Evolutionary conservation across 768 basidiomycete genomes (phyloP).

Genomic region (Amyloporia xantha): DNA sequence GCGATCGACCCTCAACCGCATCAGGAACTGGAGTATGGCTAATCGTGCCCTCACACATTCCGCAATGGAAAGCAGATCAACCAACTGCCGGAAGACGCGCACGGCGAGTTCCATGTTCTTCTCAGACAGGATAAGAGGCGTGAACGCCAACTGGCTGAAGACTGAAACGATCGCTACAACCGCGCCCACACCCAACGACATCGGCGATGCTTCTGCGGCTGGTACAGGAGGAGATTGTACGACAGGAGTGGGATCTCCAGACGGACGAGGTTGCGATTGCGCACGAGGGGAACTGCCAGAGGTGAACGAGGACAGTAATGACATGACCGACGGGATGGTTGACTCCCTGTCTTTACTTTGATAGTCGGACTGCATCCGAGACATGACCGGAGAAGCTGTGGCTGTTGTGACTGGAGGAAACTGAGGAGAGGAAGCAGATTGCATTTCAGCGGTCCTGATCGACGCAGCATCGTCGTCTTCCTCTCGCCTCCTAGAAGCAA

Average conservation of each 20-base stretch:
- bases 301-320: constrained; percentile 53
- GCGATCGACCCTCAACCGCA: constrained; percentile 83
- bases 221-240: constrained; percentile 5
- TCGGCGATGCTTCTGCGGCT: constrained; percentile 8
- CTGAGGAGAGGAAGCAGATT: constrained; percentile 4
- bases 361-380: constrained; percentile 54
- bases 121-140: constrained; percentile 45
- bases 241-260: constrained; percentile 31
- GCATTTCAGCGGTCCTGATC: constrained; percentile 6
- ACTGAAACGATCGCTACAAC: constrained; percentile 56
- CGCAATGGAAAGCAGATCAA: constrained; percentile 39
- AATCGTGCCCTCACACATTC: constrained; percentile 58
- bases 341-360: constrained; percentile 37
- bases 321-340: constrained; percentile 54
- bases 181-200: constrained; percentile 49
- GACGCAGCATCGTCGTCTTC: constrained; percentile 17
- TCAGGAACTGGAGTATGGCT: constrained; percentile 75
- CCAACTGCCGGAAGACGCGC: constrained; percentile 44
- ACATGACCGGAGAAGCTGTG: constrained; percentile 45
- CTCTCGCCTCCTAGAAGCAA: constrained; percentile 11
- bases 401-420: constrained; percentile 13
- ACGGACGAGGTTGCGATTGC: constrained; percentile 38
- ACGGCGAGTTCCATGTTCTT: constrained; percentile 47
- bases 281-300: constrained; percentile 43
- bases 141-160: constrained; percentile 68